Evolutionary conservation across 176 grass and related monocot genomes (phyloP).

Genomic region (Rhynchospora tenuis): DNA sequence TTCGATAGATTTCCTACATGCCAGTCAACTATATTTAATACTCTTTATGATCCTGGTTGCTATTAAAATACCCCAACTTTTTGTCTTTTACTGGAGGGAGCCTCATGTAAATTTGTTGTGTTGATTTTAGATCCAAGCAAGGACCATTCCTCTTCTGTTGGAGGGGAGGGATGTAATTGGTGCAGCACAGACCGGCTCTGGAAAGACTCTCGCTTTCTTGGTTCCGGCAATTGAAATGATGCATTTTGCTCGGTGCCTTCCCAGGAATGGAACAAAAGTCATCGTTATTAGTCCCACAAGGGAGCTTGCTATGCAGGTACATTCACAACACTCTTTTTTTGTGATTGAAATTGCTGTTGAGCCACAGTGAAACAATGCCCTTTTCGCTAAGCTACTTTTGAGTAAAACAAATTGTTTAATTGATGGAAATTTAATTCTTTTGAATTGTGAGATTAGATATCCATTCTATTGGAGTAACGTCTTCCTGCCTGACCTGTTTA

Average conservation of each 20-base stretch:
- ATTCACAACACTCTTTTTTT: neutral
- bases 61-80: neutral
- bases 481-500: neutral
- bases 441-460: neutral
- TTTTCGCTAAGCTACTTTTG: neutral
- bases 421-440: neutral
- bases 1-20: neutral
- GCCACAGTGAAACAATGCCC: neutral
- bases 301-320: slow-evolving; percentile 43
- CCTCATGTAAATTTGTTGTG: neutral
- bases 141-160: slow-evolving; percentile 32
- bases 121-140: slow-evolving; percentile 34
- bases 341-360: neutral
- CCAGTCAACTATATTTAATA: neutral
- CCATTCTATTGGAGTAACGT: neutral
- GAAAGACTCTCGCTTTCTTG: slow-evolving; percentile 46
- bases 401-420: neutral
- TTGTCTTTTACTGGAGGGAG: neutral
- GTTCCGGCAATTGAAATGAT: slow-evolving; percentile 32
- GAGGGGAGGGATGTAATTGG: slow-evolving; percentile 43
- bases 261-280: slow-evolving; percentile 34
- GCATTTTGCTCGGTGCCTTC: slow-evolving; percentile 22
- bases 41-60: neutral
- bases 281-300: slow-evolving; percentile 40
- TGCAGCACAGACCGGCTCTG: slow-evolving; percentile 33